These are phyloP conservation scores for Macrophomina pseudophaseolina DNA, from an alignment of 2,329 filamentous ascomycete species.

Conservation along the genomic window DNA sequence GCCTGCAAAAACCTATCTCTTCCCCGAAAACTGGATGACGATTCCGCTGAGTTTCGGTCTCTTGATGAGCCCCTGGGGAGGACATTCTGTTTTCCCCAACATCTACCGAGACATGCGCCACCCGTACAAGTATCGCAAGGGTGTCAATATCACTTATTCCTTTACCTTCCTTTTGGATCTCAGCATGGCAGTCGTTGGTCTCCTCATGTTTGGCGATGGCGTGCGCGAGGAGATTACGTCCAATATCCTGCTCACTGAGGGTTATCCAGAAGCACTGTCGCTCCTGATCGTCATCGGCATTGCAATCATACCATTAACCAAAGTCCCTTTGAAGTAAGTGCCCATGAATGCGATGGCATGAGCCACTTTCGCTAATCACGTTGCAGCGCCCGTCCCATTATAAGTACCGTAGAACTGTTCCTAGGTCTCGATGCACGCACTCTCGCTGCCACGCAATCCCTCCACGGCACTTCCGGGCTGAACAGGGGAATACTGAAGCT, in stretches of 20 bases:
- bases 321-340: constrained; percentile 70
- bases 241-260: constrained; percentile 77
- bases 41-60: constrained; percentile 88
- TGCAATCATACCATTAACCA: constrained; percentile 91
- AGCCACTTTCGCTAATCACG: constrained; percentile 42
- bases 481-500: constrained; percentile 65
- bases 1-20: constrained; percentile 78
- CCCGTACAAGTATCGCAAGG: constrained; percentile 78
- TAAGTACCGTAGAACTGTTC: constrained; percentile 82
- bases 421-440: constrained; percentile 69
- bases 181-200: constrained; percentile 79
- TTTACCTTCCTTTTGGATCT: constrained; percentile 86
- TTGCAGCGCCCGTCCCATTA: constrained; percentile 75
- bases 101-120: constrained; percentile 80
- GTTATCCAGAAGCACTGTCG: constrained; percentile 76
- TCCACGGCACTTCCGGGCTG: constrained; percentile 60
- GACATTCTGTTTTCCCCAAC: constrained; percentile 81
- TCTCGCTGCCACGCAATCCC: constrained; percentile 55
- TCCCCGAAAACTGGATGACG: constrained; percentile 85
- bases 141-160: constrained; percentile 78
- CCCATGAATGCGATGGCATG: neutral
- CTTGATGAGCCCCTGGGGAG: constrained; percentile 81
- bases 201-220: constrained; percentile 93
- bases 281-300: constrained; percentile 84
- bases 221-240: constrained; percentile 88